Conservation (phyloP, 768 basidiomycete species). For the Suillus subaureus region DNA sequence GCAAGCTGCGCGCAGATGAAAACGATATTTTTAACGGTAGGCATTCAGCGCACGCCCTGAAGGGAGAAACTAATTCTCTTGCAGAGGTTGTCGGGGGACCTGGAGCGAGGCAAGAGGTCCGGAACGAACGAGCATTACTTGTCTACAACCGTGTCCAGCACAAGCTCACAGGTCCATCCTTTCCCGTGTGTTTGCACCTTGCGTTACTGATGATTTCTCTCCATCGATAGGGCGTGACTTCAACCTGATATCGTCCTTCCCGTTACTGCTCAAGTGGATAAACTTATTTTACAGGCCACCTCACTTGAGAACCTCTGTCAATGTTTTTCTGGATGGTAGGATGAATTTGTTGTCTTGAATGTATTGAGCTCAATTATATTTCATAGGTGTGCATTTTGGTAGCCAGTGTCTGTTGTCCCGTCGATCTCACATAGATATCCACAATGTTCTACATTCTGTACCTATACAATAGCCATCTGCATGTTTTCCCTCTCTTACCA, state of each 20-base stretch:
- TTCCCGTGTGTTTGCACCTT: neutral
- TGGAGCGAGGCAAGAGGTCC: constrained; percentile 76
- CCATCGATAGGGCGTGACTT: constrained; percentile 79
- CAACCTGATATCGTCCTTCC: constrained; percentile 73
- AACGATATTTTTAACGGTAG: constrained; percentile 91
- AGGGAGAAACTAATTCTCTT: constrained; percentile 10
- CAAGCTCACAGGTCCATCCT: constrained; percentile 80
- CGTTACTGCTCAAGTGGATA: constrained; percentile 87
- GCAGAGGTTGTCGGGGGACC: constrained; percentile 50
- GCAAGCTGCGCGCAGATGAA: constrained; percentile 89
- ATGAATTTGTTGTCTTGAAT: constrained; percentile 7
- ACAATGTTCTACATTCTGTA: constrained; percentile 25
- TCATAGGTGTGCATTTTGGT: constrained; percentile 78
- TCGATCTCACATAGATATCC: constrained; percentile 18
- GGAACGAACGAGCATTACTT: constrained; percentile 86
- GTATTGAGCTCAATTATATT: constrained; percentile 8
- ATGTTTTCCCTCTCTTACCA: neutral
- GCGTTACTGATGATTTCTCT: neutral
- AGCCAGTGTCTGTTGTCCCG: constrained; percentile 7
- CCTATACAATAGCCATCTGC: constrained; percentile 10
- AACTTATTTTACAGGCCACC: constrained; percentile 91
- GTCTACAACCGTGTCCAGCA: constrained; percentile 95
- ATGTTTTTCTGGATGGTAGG: constrained; percentile 93
- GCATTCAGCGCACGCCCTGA: constrained; percentile 17
- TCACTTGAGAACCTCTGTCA: constrained; percentile 95